Evolutionary conservation across 208 protist species (phyloP).

Genomic region (Trichomonas vaginalis): DNA sequence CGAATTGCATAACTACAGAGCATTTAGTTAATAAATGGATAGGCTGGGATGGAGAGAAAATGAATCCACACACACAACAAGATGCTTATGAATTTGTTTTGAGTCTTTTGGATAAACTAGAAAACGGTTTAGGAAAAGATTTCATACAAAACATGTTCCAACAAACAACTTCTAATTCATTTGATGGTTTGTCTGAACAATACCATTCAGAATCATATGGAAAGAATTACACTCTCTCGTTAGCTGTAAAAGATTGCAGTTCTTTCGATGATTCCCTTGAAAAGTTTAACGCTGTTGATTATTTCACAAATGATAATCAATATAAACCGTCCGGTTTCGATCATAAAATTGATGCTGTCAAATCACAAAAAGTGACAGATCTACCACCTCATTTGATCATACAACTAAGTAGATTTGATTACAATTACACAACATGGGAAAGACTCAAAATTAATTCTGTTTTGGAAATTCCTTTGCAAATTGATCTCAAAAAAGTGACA

Average conservation of each 20-base stretch:
- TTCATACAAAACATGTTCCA: not conserved
- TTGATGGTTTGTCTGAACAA: not conserved
- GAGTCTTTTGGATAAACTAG: not conserved
- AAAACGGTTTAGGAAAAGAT: not conserved
- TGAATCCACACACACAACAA: not conserved
- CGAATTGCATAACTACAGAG: not conserved
- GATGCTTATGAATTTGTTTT: not conserved
- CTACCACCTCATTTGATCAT: not conserved
- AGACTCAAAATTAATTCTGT: not conserved
- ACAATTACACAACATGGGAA: not conserved
- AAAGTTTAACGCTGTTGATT: not conserved
- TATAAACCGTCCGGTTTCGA: not conserved
- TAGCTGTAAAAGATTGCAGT: not conserved
- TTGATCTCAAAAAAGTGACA: not conserved
- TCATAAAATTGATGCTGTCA: not conserved
- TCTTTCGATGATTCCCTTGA: not conserved
- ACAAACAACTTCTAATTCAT: not conserved
- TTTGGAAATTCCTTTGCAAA: not conserved
- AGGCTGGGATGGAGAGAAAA: conserved; percentile 10
- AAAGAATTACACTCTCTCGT: not conserved
- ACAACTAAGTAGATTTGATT: not conserved
- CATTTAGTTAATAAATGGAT: not conserved
- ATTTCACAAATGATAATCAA: not conserved
- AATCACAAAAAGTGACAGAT: not conserved
- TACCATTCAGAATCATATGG: not conserved